These are phyloP conservation scores for Meyerozyma guilliermondii DNA, from an alignment of 1,139 yeast genomes.

Conservation along the genomic window DNA sequence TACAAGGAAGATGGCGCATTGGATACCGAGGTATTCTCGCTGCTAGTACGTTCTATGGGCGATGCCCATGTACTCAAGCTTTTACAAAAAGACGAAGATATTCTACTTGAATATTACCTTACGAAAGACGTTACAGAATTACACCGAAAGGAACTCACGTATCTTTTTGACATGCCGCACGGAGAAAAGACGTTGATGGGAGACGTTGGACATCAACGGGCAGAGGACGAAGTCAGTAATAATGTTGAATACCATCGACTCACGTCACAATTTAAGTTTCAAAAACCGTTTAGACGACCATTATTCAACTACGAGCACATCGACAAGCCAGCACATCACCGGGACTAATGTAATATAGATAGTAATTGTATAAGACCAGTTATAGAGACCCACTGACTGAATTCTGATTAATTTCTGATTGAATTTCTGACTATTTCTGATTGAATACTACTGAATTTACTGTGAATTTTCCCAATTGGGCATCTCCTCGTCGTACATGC, in stretches of 20 bases:
- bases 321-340: constrained; percentile 17
- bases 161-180: constrained; percentile 18
- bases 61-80: constrained; percentile 6
- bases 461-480: neutral
- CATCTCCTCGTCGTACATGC: neutral
- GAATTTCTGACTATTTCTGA: no score
- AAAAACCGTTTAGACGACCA: constrained; percentile 19
- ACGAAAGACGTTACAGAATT: constrained; percentile 24
- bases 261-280: constrained; percentile 15
- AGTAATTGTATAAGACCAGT: neutral
- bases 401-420: no score
- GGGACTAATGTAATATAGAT: constrained; percentile 2
- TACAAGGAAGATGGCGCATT: constrained; percentile 9
- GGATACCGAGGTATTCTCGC: constrained; percentile 15
- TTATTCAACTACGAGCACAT: constrained; percentile 20
- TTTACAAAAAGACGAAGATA: constrained; percentile 15
- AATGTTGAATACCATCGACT: constrained; percentile 15
- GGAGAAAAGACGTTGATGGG: constrained; percentile 15
- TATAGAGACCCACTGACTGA: no score
- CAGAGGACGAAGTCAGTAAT: constrained; percentile 8
- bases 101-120: constrained; percentile 26
- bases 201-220: constrained; percentile 13
- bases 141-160: constrained; percentile 23
- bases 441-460: no score
- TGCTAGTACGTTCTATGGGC: constrained; percentile 15